Evolutionary conservation across 495 filamentous ascomycete species (phyloP), one percentile per base, ranked within the genome.

Genomic region (Chlorociboria aeruginascens): DNA sequence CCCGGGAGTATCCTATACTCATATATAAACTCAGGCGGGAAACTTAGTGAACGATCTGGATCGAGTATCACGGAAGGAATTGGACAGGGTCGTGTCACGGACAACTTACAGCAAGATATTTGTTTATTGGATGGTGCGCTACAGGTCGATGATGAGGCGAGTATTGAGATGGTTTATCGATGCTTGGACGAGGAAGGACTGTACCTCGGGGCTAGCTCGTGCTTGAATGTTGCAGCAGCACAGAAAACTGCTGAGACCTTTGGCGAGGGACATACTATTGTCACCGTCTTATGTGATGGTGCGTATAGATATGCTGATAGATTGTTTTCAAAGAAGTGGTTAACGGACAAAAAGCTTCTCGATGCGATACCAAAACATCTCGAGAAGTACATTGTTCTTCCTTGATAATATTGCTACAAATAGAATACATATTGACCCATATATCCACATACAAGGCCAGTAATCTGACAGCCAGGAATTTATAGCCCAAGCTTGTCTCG

Each of bases 1-100:
- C 92, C 92, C 0, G 92, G 92, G 42, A 83, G 77, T 58, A 89
- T 97, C 14, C 73, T 98, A 56, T 86, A 95, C 69, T 85, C 82
- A 56, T 97, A 94, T 65, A 86, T 98, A 56, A 71, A 75, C 49
- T 89, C 83, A 8, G 88, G 89, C 14, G 92, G 89, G 7, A 82
- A 82, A 58, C 67, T 95, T 51, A 67, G 63, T 11, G 89, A 95
- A 59, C 78, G 93, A n/a, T 69, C 70, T 6, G 92, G 92, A 32
- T 79, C 85, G 46, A 88, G 82, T 61, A 97, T 98, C 64, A 98
- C 92, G 2, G 92, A 98, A 68, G 92, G 92, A 1, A 98, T 98
- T 59, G 92, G 92, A 3, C 92, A 98, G 69, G 92, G 92, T 7
- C 82, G 92, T n/a, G 73, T 98, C 12, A 98, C 92, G 34, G 88